Conservation (phyloP, 805 yeast species). For the Candida oleophila region DNA sequence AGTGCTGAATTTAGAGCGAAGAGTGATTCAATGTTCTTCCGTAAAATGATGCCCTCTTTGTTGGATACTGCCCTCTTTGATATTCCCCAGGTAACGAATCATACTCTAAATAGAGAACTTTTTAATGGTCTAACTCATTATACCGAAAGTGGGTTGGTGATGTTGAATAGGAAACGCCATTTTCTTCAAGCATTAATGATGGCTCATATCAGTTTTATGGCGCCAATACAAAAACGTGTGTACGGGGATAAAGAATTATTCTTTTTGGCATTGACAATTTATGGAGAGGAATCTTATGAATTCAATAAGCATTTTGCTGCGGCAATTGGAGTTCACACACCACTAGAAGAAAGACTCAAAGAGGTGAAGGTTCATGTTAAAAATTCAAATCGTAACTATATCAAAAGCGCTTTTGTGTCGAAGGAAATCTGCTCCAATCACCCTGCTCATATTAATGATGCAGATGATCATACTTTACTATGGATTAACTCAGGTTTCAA, state of each 20-base stretch:
- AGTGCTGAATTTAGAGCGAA: slow-evolving; percentile 31
- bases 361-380: slow-evolving; percentile 38
- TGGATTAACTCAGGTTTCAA: slow-evolving; percentile 77
- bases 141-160: slow-evolving; percentile 40
- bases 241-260: slow-evolving; percentile 41
- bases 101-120: slow-evolving; percentile 29
- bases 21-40: slow-evolving; percentile 43
- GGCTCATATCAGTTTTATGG: slow-evolving; percentile 26
- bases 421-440: slow-evolving; percentile 58
- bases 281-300: slow-evolving; percentile 28
- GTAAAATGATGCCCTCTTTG: slow-evolving; percentile 43
- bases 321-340: slow-evolving; percentile 34
- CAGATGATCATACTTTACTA: slow-evolving; percentile 46
- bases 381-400: slow-evolving; percentile 28
- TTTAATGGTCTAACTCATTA: slow-evolving; percentile 39
- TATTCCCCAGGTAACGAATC: slow-evolving; percentile 33
- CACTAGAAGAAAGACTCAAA: slow-evolving; percentile 23
- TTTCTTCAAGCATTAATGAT: slow-evolving; percentile 32
- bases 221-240: slow-evolving; percentile 20
- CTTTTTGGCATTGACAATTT: slow-evolving; percentile 29
- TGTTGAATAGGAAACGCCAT: slow-evolving; percentile 26
- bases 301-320: slow-evolving; percentile 35
- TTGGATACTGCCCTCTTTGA: slow-evolving; percentile 22
- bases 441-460: slow-evolving; percentile 57
- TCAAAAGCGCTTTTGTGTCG: slow-evolving; percentile 25